A percentile compares a stretch with the other conserved stretches of the same genome.
These are phyloP conservation scores for Picochlorum sp. DNA, from an alignment of 139 green algal species.

Conservation along the genomic window DNA sequence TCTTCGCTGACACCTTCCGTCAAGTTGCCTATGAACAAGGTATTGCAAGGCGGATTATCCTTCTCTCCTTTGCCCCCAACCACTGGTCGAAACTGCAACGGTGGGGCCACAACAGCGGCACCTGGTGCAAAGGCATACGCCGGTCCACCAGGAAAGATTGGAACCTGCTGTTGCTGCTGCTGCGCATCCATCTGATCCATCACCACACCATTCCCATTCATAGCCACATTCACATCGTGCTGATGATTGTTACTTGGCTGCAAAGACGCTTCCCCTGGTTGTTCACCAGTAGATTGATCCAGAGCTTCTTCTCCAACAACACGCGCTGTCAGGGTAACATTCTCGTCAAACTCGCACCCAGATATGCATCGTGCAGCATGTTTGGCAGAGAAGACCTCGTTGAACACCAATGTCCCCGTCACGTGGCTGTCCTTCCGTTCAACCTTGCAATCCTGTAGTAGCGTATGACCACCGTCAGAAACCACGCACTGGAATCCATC, in stretches of 20 bases:
- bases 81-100: slow-evolving; percentile 32
- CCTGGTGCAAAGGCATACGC: not conserved
- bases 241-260: not conserved
- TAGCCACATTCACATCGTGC: no score
- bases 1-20: slow-evolving; percentile 42
- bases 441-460: not conserved
- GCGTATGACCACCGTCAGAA: not conserved
- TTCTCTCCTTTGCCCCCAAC: slow-evolving; percentile 54
- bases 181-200: no score
- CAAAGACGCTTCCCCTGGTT: not conserved
- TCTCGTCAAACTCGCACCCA: slow-evolving; percentile 1
- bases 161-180: no score
- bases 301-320: not conserved
- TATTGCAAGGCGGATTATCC: slow-evolving; percentile 93
- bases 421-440: not conserved
- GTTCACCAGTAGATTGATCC: not conserved
- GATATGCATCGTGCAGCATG: not conserved
- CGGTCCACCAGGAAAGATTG: not conserved
- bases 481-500: not conserved
- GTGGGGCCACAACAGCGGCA: not conserved
- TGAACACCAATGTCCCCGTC: not conserved
- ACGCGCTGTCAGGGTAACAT: not conserved
- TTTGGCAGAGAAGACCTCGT: not conserved
- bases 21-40: slow-evolving; percentile 89
- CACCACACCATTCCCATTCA: no score